phyloP scores from a whole-genome alignment of 192 early-diverging fungal genomes.

The Gamsiella multidivaricata region DNA sequence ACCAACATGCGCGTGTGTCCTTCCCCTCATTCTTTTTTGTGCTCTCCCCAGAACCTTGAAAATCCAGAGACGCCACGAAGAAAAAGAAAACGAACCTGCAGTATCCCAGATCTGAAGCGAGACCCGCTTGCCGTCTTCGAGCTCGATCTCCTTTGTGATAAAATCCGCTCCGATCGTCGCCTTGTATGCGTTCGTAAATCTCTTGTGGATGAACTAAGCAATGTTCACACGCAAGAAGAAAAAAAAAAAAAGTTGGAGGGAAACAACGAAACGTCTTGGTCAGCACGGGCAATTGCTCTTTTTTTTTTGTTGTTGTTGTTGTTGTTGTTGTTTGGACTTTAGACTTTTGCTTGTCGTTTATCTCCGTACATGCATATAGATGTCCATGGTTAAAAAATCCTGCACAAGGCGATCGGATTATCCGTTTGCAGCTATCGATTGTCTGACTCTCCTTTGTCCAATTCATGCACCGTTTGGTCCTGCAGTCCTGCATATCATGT shows the following conservation, averaged over 20 bases:
- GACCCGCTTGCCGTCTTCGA: slow-evolving; percentile 82
- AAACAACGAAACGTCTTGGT: neutral
- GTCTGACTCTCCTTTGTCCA: too few relatives aligned
- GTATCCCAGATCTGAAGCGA: slow-evolving; percentile 91
- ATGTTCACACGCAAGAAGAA: too few relatives aligned
- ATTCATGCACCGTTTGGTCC: neutral
- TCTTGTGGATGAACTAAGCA: slow-evolving; percentile 92
- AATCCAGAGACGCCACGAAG: neutral
- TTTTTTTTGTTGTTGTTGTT: too few relatives aligned
- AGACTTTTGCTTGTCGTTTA: too few relatives aligned
- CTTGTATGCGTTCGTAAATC: slow-evolving; percentile 96
- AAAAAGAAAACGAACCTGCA: slow-evolving; percentile 58
- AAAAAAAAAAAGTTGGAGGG: neutral
- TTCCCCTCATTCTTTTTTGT: neutral
- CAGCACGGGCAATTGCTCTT: too few relatives aligned
- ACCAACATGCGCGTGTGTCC: too few relatives aligned
- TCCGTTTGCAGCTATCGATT: too few relatives aligned
- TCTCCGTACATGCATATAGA: too few relatives aligned
- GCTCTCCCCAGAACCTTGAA: neutral
- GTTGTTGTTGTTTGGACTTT: too few relatives aligned
- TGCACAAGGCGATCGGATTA: too few relatives aligned
- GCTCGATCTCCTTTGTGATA: slow-evolving; percentile 92
- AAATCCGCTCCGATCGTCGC: slow-evolving; percentile 99
- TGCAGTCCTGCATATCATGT: neutral
- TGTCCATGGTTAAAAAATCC: too few relatives aligned